These are phyloP conservation scores for Aspergillus avenaceus DNA, from an alignment of 495 filamentous ascomycete genomes.

Conservation along the genomic window DNA sequence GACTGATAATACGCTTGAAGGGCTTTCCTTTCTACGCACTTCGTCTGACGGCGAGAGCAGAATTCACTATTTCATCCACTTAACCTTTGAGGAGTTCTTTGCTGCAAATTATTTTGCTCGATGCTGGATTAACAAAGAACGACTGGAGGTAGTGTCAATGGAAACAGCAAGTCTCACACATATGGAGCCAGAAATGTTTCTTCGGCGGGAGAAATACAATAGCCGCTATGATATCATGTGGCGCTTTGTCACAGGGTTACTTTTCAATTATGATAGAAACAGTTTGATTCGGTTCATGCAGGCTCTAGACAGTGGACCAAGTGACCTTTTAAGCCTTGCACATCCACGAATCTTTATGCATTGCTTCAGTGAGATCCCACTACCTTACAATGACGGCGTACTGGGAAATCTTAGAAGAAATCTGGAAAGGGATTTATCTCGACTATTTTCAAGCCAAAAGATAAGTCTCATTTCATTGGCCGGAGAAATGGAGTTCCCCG, in stretches of 20 bases:
- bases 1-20: conserved; percentile 18
- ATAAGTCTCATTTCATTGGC: too few species aligned
- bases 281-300: conserved; percentile 25
- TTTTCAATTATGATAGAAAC: conserved; percentile 14
- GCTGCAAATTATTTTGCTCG: conserved; percentile 35
- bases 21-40: conserved; percentile 31
- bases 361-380: conserved; percentile 30
- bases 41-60: conserved; percentile 15
- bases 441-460: not conserved
- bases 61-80: conserved; percentile 37
- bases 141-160: conserved; percentile 16
- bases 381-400: not conserved
- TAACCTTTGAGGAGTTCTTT: conserved; percentile 20
- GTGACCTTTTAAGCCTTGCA: conserved; percentile 31
- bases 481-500: too few species aligned
- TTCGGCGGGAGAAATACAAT: conserved; percentile 35
- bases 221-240: conserved; percentile 38
- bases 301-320: conserved; percentile 31
- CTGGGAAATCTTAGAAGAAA: not conserved
- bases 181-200: conserved; percentile 18
- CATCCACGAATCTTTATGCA: conserved; percentile 39
- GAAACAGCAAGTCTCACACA: conserved; percentile 24
- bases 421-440: not conserved
- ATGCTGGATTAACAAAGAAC: conserved; percentile 22
- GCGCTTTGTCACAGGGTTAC: conserved; percentile 41